Conservation (phyloP, 1,284 basidiomycete species). For the Apiotrichum gamsii region DNA sequence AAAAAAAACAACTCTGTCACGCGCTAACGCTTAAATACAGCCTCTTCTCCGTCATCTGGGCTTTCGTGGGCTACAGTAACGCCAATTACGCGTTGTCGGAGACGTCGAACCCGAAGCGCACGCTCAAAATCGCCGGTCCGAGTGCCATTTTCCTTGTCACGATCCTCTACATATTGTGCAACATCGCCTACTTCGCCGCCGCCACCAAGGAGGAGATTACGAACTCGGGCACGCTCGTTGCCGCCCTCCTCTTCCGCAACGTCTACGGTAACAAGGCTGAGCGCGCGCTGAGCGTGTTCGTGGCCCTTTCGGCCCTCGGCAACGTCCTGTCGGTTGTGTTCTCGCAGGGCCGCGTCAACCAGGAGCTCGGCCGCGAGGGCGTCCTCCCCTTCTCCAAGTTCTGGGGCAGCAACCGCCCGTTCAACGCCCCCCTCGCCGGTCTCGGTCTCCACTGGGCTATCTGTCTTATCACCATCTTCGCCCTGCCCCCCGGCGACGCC, state of each 20-base stretch:
- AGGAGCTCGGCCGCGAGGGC: constrained; percentile 42
- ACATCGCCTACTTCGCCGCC: constrained; percentile 47
- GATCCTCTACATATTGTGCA: constrained; percentile 32
- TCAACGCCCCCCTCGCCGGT: constrained; percentile 28
- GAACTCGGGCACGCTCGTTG: constrained; percentile 35
- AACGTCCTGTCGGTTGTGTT: constrained; percentile 45
- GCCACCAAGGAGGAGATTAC: constrained; percentile 41
- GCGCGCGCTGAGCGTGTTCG: constrained; percentile 31
- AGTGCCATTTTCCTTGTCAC: constrained; percentile 29
- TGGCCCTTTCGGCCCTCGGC: constrained; percentile 42
- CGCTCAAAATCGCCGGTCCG: constrained; percentile 30
- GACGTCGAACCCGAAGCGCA: constrained; percentile 39
- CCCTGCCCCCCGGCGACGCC: constrained; percentile 54
- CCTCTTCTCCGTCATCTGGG: constrained; percentile 19
- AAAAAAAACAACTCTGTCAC: too few species aligned
- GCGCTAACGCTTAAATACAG: too few species aligned
- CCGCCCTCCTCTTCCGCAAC: constrained; percentile 22
- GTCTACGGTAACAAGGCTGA: constrained; percentile 3
- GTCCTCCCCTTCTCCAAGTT: constrained; percentile 41
- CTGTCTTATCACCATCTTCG: constrained; percentile 55
- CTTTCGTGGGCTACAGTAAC: constrained; percentile 48
- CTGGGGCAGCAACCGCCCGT: constrained; percentile 35
- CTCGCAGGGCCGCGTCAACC: constrained; percentile 45
- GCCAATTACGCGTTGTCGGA: constrained; percentile 46
- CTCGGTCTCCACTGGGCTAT: constrained; percentile 45